Evolutionary conservation across 306 rosid genomes (phyloP), one percentile per base, ranked within the genome.

Genomic region (Betula pendula): DNA sequence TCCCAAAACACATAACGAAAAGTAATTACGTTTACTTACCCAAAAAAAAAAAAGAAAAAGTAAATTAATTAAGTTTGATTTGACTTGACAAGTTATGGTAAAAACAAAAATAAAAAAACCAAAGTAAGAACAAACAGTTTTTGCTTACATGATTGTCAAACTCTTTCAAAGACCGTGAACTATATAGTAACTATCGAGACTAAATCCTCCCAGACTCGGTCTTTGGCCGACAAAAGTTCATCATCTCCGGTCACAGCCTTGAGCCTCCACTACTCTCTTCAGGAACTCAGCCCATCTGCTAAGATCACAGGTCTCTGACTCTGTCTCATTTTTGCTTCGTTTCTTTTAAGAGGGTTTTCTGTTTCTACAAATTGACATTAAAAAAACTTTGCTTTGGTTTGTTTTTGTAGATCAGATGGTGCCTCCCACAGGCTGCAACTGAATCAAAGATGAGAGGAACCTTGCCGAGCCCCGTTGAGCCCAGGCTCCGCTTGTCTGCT

Each of bases 401-500:
- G 51, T 50, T 8, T 59, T 19, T 74, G 27, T 12, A 53, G 76
- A 62, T 75, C 77, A 62, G 75, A 87, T 65, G 80, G 62, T 75
- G 48, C 40, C 73, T 81, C 29, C 56, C 69, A 38, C 14, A 59
- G 75, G 75, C 63, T 65, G 74, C 77, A 50, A 66, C 84, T 69
- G 74, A 80, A 79, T 79, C 74, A 59, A 71, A 79, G 55, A 94
- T 95, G 97, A 92, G 97, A 86, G 89, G 80, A 72, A 76, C 86
- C 27, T 82, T 92, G 48, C 88, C 87, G 0, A 85, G 75, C 79
- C 68, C 79, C 73, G 75, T 85, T 11, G 98, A 95, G 88, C 97
- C 91, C 17, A 87, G 97, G 7, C 85, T 77, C 80, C 98, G 97
- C 25, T 82, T 84, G 52, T 88, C 93, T 14, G 74, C 91, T 82